A percentile compares a stretch with the other conserved stretches of the same genome.
These are phyloP conservation scores for Incumbomyces delicatus DNA, from an alignment of 2,329 filamentous ascomycete species.

Conservation along the genomic window DNA sequence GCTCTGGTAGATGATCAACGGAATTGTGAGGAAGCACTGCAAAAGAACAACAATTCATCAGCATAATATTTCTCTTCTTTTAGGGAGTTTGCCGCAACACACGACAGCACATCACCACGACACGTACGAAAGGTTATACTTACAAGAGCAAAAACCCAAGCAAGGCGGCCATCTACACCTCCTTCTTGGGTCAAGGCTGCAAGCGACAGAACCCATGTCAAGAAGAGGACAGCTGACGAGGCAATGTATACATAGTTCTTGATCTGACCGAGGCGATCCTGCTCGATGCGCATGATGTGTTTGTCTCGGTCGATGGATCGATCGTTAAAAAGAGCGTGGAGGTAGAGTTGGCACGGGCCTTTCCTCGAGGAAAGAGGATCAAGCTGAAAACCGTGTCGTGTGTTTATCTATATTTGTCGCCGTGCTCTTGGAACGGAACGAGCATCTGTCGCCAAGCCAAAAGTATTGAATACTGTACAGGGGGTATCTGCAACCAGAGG, in stretches of 20 bases:
- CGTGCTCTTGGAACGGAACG: no score
- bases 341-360: no score
- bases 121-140: constrained; percentile 17
- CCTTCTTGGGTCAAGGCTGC: constrained; percentile 48
- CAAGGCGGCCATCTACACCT: constrained; percentile 44
- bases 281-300: constrained; percentile 15
- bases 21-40: constrained; percentile 51
- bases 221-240: constrained; percentile 48
- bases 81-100: constrained; percentile 4
- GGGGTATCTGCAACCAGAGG: no score
- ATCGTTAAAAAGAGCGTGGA: no score
- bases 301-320: neutral
- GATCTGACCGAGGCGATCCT: constrained; percentile 38
- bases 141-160: constrained; percentile 43
- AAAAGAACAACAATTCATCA: neutral
- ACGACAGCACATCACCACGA: no score
- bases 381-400: no score
- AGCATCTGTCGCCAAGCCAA: no score
- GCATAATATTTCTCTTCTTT: neutral
- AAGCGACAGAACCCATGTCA: constrained; percentile 49
- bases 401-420: no score
- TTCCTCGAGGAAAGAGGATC: no score
- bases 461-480: no score
- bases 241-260: constrained; percentile 47
- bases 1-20: constrained; percentile 49